These are phyloP conservation scores for Moesziomyces antarcticus DNA, from an alignment of 1,284 basidiomycete species.

Conservation along the genomic window DNA sequence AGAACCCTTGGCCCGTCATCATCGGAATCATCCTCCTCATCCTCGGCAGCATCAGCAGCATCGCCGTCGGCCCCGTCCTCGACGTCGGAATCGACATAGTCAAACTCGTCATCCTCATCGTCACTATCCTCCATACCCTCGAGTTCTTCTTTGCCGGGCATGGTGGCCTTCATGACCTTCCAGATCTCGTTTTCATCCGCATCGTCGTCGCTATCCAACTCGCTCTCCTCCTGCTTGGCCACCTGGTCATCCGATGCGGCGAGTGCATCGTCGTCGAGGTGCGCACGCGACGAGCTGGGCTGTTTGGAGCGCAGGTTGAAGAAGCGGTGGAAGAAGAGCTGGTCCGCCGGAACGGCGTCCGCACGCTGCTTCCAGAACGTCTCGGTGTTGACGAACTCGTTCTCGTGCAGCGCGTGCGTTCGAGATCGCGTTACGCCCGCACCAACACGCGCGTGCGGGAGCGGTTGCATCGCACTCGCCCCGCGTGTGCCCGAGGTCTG, in stretches of 20 bases:
- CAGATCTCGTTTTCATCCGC: constrained; percentile 68
- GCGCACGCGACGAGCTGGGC: constrained; percentile 12
- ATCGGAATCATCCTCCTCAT: constrained; percentile 6
- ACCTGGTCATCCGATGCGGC: constrained; percentile 73
- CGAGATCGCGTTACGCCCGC: constrained; percentile 76
- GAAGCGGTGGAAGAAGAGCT: constrained; percentile 66
- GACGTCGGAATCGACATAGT: constrained; percentile 42
- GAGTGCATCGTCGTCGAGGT: constrained; percentile 56
- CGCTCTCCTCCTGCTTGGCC: constrained; percentile 70
- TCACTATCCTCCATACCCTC: constrained; percentile 67
- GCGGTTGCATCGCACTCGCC: constrained; percentile 86
- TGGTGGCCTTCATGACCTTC: constrained; percentile 69
- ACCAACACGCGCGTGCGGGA: constrained; percentile 70
- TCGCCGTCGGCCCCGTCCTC: constrained; percentile 21
- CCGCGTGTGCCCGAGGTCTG: constrained; percentile 81
- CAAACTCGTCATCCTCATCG: constrained; percentile 43
- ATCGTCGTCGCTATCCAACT: constrained; percentile 46
- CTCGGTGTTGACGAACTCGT: constrained; percentile 78
- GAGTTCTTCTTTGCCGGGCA: constrained; percentile 73
- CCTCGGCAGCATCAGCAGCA: no score
- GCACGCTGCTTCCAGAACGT: constrained; percentile 80
- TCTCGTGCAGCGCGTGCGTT: constrained; percentile 71
- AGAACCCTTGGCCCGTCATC: not conserved
- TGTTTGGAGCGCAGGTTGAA: constrained; percentile 65
- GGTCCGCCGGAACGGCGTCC: constrained; percentile 86